A percentile compares a stretch with the other conserved stretches of the same genome.
These are phyloP conservation scores for Chytriomyces sp. DNA, from an alignment of 192 early-diverging fungal genomes.

Conservation along the genomic window DNA sequence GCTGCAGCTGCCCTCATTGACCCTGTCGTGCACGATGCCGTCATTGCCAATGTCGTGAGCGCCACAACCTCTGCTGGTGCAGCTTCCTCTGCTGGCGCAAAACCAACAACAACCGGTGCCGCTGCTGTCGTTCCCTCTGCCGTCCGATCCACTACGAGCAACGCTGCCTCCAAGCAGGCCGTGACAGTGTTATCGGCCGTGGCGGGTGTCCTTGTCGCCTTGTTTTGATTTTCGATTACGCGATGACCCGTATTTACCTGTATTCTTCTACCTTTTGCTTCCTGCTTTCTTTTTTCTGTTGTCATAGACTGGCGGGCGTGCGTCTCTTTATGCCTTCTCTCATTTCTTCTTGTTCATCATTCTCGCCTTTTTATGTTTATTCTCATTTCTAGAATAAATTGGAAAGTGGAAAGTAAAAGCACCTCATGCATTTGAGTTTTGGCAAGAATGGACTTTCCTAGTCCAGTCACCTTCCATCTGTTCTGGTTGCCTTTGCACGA, in stretches of 20 bases:
- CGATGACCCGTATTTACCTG: background rate
- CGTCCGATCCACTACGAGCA: background rate
- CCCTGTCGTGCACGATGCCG: slow-evolving; percentile 15
- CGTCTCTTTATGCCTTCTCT: background rate
- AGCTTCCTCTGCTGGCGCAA: background rate
- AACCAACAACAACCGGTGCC: background rate
- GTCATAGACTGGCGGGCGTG: background rate
- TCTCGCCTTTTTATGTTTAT: background rate
- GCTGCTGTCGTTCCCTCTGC: background rate
- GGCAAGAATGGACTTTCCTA: background rate
- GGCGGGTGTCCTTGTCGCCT: background rate
- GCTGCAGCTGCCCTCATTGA: slow-evolving; percentile 9
- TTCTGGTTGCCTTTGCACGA: background rate
- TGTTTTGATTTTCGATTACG: background rate
- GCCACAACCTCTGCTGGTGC: background rate
- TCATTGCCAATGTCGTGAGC: slow-evolving; percentile 6
- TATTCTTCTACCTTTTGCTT: background rate
- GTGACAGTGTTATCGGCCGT: background rate
- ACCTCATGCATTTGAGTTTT: no score
- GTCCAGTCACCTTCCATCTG: background rate
- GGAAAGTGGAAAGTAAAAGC: no score
- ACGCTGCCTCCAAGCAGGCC: background rate
- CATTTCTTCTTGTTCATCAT: background rate
- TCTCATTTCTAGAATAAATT: no score
- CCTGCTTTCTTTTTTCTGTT: background rate